Evolutionary conservation across 1,284 basidiomycete genomes (phyloP), one percentile per base, ranked within the genome.

Genomic region (Exsudoporus floridanus): DNA sequence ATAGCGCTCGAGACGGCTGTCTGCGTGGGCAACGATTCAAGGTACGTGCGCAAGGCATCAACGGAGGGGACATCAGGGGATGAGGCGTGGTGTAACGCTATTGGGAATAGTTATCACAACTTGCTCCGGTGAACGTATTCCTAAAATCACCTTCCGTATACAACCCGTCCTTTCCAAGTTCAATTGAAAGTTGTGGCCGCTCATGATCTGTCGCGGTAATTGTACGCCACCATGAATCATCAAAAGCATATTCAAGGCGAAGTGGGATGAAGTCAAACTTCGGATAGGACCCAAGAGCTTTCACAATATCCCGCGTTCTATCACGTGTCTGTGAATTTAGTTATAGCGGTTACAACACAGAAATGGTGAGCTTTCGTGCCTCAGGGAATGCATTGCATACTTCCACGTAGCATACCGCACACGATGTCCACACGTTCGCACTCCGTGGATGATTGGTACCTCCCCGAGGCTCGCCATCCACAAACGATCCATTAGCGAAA

Each of bases 21-120:
- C 30, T 84, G 79, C 0, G 90, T 88, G 0, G 93, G 91, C 0
- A 94, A 76, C 1, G 87, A 81, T 1, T 78, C 70, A 2, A 95
- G 77, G 57, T 88, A 88, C 9, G 72, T 64, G 27, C 73, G 79
- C 12, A 94, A 74, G 16, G 78, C 70, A 1, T 73, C 66, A 1
- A 77, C 56, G 4, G 89, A 80, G 19, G 57, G 25, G 41, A 53
- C 3, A 19, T 51, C 36, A 18, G 4, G 40, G 51, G 64, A 57
- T 46, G 70, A 62, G 27, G 67, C 57, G 10, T 66, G 40, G 25
- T 49, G 49, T 37, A 74, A 66, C 27, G 63, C 69, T 74, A 54
- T 53, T 55, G 8, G 70, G 54, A 36, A 63, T 59, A 57, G 49
- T 45, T 41, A 40, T 55, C 50, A 46, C 7, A 16, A 39, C 9